A percentile compares a stretch with the other conserved stretches of the same genome.
These are phyloP conservation scores for Phylloporus arenicola DNA, from an alignment of 768 basidiomycete species.

Conservation along the genomic window DNA sequence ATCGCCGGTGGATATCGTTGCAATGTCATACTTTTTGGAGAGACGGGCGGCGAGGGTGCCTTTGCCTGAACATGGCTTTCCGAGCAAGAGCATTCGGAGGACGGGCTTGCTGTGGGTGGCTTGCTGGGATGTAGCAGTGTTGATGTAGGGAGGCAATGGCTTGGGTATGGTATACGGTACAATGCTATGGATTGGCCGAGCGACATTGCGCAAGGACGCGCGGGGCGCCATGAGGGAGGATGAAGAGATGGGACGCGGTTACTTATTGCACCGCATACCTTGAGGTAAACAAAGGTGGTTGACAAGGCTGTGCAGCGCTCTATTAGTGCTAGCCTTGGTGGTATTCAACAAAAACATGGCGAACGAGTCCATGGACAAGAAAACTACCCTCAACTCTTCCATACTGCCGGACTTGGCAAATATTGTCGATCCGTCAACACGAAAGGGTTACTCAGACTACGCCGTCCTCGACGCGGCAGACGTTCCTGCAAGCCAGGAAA, in stretches of 20 bases:
- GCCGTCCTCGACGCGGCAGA: conserved; percentile 40
- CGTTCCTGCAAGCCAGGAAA: conserved; percentile 60
- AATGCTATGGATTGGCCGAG: conserved; percentile 17
- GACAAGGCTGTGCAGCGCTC: conserved; percentile 9
- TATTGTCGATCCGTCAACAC: conserved; percentile 26
- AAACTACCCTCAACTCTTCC: conserved; percentile 10
- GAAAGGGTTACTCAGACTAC: conserved; percentile 52
- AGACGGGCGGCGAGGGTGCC: conserved; percentile 74
- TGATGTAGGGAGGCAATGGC: conserved; percentile 47
- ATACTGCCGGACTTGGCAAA: conserved; percentile 8
- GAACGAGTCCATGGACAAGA: background rate
- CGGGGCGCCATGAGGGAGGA: conserved; percentile 1
- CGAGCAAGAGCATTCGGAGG: conserved; percentile 48
- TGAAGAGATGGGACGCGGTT: background rate
- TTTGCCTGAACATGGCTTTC: conserved; percentile 69
- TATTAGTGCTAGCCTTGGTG: too few relatives aligned
- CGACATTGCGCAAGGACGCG: background rate
- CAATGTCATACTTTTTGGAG: conserved; percentile 67
- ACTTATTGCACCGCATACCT: conserved; percentile 10
- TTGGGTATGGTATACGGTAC: conserved; percentile 24
- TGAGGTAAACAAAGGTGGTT: conserved; percentile 16
- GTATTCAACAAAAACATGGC: conserved; percentile 3
- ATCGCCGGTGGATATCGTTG: conserved; percentile 78
- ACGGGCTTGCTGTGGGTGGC: conserved; percentile 21
- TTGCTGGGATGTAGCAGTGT: conserved; percentile 21